Conservation (phyloP, 2,329 filamentous ascomycete genomes). For the Aspergillus floridensis region DNA sequence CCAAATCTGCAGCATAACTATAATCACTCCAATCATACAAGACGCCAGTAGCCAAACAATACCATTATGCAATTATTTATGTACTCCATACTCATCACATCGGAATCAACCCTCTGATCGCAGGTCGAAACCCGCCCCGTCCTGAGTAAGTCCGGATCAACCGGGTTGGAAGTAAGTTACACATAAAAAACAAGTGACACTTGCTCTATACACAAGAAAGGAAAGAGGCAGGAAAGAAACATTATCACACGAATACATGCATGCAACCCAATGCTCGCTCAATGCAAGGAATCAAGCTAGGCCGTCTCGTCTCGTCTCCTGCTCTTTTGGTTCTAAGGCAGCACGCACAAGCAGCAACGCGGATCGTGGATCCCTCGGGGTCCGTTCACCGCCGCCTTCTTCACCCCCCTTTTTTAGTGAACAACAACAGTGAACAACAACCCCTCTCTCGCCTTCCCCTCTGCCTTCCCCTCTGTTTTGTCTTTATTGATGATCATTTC, state of each 20-base stretch:
- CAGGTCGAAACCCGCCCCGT: neutral
- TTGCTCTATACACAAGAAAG: constrained; percentile 1
- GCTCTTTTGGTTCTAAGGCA: neutral
- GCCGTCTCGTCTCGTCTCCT: neutral
- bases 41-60: neutral
- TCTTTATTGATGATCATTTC: neutral
- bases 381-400: constrained; percentile 2
- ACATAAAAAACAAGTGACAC: constrained; percentile 1
- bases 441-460: neutral
- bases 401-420: neutral
- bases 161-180: constrained; percentile 2
- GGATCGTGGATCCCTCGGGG: neutral
- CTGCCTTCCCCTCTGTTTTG: neutral
- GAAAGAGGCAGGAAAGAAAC: neutral
- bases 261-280: neutral
- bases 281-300: neutral
- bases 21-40: too few relatives aligned
- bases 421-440: neutral
- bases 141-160: neutral
- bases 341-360: neutral
- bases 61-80: neutral
- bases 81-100: neutral
- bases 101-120: neutral
- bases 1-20: too few relatives aligned
- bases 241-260: neutral